Evolutionary conservation across 83 land plant genomes (phyloP), one percentile per base, ranked within the genome.

Genomic region (Thuja plicata): DNA sequence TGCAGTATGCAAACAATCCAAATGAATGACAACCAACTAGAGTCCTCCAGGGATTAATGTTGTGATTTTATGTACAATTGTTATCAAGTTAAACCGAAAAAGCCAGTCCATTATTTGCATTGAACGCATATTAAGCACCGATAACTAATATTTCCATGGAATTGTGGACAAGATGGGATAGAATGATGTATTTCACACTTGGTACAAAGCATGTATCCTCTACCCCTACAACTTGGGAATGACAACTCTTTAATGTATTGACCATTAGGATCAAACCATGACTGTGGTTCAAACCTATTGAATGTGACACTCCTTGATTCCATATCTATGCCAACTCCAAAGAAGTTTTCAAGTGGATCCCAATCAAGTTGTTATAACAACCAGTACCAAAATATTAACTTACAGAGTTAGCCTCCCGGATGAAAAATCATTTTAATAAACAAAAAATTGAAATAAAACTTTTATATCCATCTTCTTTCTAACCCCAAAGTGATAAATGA

Each of bases 191-290:
- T 94, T 32, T 93, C 94, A 62, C 97, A 96, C 40, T 94, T 35
- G 96, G n/a, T n/a, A n/a, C n/a, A n/a, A n/a, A n/a, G n/a, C n/a
- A n/a, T n/a, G n/a, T n/a, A n/a, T n/a, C n/a, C 97, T 79, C 97
- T 92, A 15, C 96, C 97, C 85, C 97, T 90, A 87, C 97, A 96
- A 91, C 91, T 94, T 40, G 97, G 97, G 87, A 96, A 96, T 83
- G 97, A 96, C 40, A 96, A 78, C 91, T 96, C 97, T 78, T 94
- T 92, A 62, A 96, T 92, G 78, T 94, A 94, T 86, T 96, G 97
- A 8, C 97, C 97, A 89, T 94, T 94, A 87, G 97, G 96, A 86
- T 95, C 97, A 94, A 94, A 91, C 97, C 96, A 93, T 5, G 96
- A 93, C 87, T 93, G 91, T 24, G 90, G 88, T 85, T 93, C 90